Evolutionary conservation across 2,329 filamentous ascomycete genomes (phyloP), one percentile per base, ranked within the genome.

Genomic region (Knoxdaviesia capensis): DNA sequence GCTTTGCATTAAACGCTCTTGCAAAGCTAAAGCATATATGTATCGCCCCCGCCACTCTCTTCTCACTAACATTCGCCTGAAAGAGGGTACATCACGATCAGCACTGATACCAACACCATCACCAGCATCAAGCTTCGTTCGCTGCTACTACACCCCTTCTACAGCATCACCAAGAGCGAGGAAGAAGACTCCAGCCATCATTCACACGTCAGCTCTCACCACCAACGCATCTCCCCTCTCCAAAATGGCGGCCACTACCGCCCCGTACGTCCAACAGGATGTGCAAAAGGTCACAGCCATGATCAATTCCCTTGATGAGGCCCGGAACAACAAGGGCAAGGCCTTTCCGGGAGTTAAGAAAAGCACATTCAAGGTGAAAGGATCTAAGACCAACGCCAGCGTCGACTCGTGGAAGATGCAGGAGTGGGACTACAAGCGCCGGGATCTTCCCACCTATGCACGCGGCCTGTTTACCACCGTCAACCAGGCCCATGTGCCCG

Each of bases 341-440:
- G 66, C 35, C 64, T 64, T 3, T 83, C 85, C 55, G 77, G 71
- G 11, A 34, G 80, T 80, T 61, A 90, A 80, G 59, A 92, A 86
- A 63, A 75, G 72, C n/a, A 80, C 72, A 4, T 98, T 84, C 54
- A 51, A 65, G 2, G 71, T 96, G 20, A 60, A 64, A 36, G 61
- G 62, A 10, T 83, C 77, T 5, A 66, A 69, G 28, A 66, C 76
- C 44, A 66, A 71, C 30, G 71, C 84, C 48, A 65, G 63, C 5
- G 83, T 96, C 44, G 76, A 90, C 54, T 94, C 88, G 3, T 98
- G 90, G 90, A 79, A 80, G 49, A 80, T 96, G 59, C 77, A 81
- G 51, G 90, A 98, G 50, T 93, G 80, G 80, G 88, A 96, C 53
- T 98, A 96, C 69, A 96, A 96, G 64, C 80, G 79, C 50, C 62